Percentiles rank a stretch among this genome's conserved stretches.
These are phyloP conservation scores for Globisporangium orthogonon DNA, from an alignment of 352 stramenopile species.

Conservation along the genomic window DNA sequence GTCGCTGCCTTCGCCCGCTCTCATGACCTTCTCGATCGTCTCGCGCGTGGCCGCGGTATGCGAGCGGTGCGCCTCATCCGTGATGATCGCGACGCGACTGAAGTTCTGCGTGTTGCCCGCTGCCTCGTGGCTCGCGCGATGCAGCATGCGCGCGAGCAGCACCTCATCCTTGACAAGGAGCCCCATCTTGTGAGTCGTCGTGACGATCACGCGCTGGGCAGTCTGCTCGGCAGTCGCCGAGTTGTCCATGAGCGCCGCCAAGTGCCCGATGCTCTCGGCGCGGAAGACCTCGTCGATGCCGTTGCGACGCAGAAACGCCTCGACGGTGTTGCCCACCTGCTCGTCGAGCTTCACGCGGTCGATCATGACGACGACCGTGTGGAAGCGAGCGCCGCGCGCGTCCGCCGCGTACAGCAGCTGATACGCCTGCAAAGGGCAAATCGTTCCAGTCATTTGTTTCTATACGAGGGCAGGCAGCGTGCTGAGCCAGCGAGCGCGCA, in stretches of 20 bases:
- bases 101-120: conserved; percentile 13
- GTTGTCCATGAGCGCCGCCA: conserved; percentile 40
- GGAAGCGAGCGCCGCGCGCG: conserved; percentile 32
- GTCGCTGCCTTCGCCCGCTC: conserved; percentile 30
- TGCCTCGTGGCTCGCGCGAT: conserved; percentile 21
- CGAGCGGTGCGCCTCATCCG: conserved; percentile 78
- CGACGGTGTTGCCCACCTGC: conserved; percentile 65
- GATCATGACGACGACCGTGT: conserved; percentile 72
- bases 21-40: conserved; percentile 59
- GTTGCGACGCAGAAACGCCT: conserved; percentile 67
- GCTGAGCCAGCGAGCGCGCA: conserved; percentile 5
- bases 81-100: conserved; percentile 72
- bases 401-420: conserved; percentile 63
- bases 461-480: too few species aligned
- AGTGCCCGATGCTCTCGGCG: conserved; percentile 66
- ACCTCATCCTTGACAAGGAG: conserved; percentile 65
- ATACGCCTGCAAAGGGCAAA: conserved; percentile 25
- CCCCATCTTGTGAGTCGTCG: conserved; percentile 77
- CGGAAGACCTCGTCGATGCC: conserved; percentile 65
- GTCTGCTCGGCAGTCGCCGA: not conserved
- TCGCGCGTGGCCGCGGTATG: conserved; percentile 61
- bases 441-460: too few species aligned
- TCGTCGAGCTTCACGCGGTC: conserved; percentile 83
- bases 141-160: conserved; percentile 54
- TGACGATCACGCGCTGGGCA: conserved; percentile 64